Evolutionary conservation across 2,329 filamentous ascomycete species (phyloP), one percentile per base, ranked within the genome.

Genomic region (Elsinoe fawcettii): DNA sequence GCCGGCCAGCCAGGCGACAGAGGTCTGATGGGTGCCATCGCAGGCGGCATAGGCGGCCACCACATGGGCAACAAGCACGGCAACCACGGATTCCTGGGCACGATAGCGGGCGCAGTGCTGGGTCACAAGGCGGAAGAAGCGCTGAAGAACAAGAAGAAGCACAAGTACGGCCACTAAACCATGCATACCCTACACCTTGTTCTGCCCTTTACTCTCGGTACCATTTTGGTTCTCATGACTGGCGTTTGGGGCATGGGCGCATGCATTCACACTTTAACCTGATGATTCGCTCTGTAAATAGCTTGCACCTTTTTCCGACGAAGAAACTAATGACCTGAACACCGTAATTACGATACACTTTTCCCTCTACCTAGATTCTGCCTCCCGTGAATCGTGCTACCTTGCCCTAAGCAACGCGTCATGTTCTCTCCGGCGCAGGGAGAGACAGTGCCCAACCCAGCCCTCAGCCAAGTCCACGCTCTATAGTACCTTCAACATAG

Each of bases 41-140:
- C 76, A 12, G 82, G 82, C 43, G 80, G 78, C 43, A 73, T 79
- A 2, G 78, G 80, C 3, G 82, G 81, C 1, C 77, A 77, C 61
- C 77, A 78, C 60, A 71, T 80, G 5, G 81, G 81, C 16, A 73
- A 76, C 63, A 80, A 81, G 66, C 73, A 79, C 62, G 77, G 78
- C 16, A 46, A 46, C n/a, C 79, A 81, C 62, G 79, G 79, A 2
- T 69, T 84, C 27, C 66, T 85, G 8, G 80, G 80, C 9, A 77
- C 80, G 0, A 66, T 84, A 25, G 78, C 79, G 3, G 81, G 81
- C 57, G 81, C 80, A 0, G 73, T 84, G 46, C 57, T 78, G 2
- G 81, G 81, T 1, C 76, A 73, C 65, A 78, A 81, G 60, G 63
- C 80, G 0, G 78, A 82, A 62, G 75, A 83, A 62, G 77, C 78